Evolutionary conservation across 352 stramenopile genomes (phyloP), one percentile per base, ranked within the genome.

Genomic region (Pythium volutum): DNA sequence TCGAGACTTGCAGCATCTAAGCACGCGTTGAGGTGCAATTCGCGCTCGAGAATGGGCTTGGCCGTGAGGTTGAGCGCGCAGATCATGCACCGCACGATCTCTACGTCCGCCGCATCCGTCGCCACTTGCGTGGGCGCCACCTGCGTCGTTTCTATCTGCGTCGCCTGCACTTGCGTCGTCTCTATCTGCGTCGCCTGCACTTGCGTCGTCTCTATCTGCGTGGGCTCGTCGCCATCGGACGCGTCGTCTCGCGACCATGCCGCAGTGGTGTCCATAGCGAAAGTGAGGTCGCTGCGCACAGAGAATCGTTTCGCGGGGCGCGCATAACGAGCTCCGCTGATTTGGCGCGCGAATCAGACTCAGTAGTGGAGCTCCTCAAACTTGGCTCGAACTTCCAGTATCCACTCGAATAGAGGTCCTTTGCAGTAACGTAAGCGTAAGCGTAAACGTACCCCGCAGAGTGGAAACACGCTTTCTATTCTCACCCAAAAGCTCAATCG

Each of bases 11-110:
- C 43, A 3, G 60, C 57, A 53, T 95, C 86, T 18, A 95, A 69
- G 66, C 86, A 95, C 50, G 67, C 71, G 53, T 95, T 95, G 27
- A 95, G 62, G 61, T 95, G 86, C 58, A 75, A 55, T 14, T 79
- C 74, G 10, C 79, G 75, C 34, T 87, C 67, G 11, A 73, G 14
- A 51, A 91, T 66, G 15, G 55, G 66, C 73, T 74, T 81, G 31
- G 39, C 38, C 42, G 78, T 75, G 66, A 93, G 66, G 62, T 90
- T 80, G 42, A 81, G 60, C 20, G 76, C 62, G 72, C 84, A 93
- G 55, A 93, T 67, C 38, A 77, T 55, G 63, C 84, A 93, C 11
- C 41, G 57, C 65, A 77, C 58, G 12, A 55, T 55, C 47, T 71
- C 63, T 6, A 66, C 67, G 2, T 52, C 26, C 11, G 26, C 34